Percentiles rank a stretch among this genome's conserved stretches.
These are phyloP conservation scores for Pseudozyma sp. DNA, from an alignment of 1,284 basidiomycete genomes.

Conservation along the genomic window DNA sequence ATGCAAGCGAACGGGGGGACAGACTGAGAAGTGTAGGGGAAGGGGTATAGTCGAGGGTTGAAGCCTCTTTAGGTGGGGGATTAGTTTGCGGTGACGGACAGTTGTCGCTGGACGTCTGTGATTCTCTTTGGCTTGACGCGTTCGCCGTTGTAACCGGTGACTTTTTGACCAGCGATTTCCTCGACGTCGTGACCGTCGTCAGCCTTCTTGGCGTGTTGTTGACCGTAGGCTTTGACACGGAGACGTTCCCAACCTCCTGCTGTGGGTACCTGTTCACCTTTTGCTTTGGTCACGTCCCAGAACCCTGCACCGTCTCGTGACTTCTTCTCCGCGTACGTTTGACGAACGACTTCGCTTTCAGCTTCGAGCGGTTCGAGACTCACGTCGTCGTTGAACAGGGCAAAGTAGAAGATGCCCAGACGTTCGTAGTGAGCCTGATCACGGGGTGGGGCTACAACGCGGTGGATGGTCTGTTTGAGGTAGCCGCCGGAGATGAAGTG, in stretches of 20 bases:
- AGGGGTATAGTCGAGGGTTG: slow-evolving; percentile 41
- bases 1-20: slow-evolving; percentile 12
- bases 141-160: slow-evolving; percentile 58
- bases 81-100: slow-evolving; percentile 23
- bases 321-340: slow-evolving; percentile 41
- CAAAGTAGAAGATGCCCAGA: slow-evolving; percentile 70
- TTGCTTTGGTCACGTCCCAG: slow-evolving; percentile 47
- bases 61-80: slow-evolving; percentile 8
- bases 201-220: slow-evolving; percentile 61
- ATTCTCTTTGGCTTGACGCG: slow-evolving; percentile 19
- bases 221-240: slow-evolving; percentile 65
- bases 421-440: slow-evolving; percentile 69
- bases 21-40: neutral
- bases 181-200: slow-evolving; percentile 64
- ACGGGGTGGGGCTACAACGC: slow-evolving; percentile 69
- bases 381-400: slow-evolving; percentile 69
- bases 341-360: slow-evolving; percentile 63
- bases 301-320: slow-evolving; percentile 36
- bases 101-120: slow-evolving; percentile 6
- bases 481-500: slow-evolving; percentile 64
- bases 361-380: slow-evolving; percentile 62
- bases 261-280: slow-evolving; percentile 55
- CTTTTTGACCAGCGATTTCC: slow-evolving; percentile 59
- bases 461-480: slow-evolving; percentile 70
- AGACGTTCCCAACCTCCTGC: slow-evolving; percentile 65